Conservation (phyloP, 495 filamentous ascomycete species). For the Tuber calosporum region DNA sequence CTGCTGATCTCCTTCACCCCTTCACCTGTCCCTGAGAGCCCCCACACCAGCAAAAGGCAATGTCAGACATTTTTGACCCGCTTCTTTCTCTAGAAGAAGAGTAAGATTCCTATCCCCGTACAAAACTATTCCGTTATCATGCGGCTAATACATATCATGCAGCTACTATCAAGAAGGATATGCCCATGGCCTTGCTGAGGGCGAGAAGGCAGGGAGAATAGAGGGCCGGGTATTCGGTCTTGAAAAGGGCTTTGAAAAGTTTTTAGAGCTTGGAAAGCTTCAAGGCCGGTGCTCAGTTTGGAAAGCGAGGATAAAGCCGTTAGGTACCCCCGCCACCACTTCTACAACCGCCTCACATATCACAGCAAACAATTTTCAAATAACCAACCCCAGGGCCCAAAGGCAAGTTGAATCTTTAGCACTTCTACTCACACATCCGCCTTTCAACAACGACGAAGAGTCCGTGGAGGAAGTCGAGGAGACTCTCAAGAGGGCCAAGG, state of each 20-base stretch:
- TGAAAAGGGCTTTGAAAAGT: constrained; percentile 91
- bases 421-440: constrained; percentile 37
- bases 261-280: constrained; percentile 65
- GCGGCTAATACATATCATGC: constrained; percentile 20
- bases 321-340: constrained; percentile 34
- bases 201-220: constrained; percentile 66
- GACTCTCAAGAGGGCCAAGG: constrained; percentile 38
- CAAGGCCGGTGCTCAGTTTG: constrained; percentile 78
- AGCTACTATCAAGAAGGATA: constrained; percentile 80
- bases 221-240: constrained; percentile 88
- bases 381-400: constrained; percentile 34
- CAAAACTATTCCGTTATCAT: background rate
- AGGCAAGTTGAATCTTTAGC: constrained; percentile 38
- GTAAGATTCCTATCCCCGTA: constrained; percentile 19
- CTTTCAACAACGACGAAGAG: constrained; percentile 40
- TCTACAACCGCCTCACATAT: background rate
- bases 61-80: constrained; percentile 39
- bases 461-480: constrained; percentile 41
- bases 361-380: constrained; percentile 19
- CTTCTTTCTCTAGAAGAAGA: constrained; percentile 38
- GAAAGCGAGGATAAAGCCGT: constrained; percentile 54
- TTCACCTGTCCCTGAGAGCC: background rate
- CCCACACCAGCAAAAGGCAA: constrained; percentile 6
- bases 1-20: too few species aligned
- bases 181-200: constrained; percentile 65